These are phyloP conservation scores for Aspergillus nomiae DNA, from an alignment of 2,329 filamentous ascomycete species.

Conservation along the genomic window DNA sequence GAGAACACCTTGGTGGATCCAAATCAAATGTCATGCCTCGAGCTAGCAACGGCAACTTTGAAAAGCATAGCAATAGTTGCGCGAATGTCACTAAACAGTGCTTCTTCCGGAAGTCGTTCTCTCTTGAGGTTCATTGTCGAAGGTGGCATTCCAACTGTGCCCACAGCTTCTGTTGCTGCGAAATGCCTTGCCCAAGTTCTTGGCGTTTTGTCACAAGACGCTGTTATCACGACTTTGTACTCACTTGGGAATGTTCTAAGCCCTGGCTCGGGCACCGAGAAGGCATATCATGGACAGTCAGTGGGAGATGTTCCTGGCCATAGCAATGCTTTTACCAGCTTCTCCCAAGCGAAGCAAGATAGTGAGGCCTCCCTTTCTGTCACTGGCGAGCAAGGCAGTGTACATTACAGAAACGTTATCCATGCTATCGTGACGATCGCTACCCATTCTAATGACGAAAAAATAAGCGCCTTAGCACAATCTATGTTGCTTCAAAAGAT, in stretches of 20 bases:
- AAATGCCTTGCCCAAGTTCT: constrained; percentile 80
- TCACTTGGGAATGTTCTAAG: constrained; percentile 95
- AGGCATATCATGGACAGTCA: constrained; percentile 37
- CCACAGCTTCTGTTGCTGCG: constrained; percentile 76
- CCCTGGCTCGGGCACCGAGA: constrained; percentile 61
- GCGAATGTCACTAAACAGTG: constrained; percentile 70
- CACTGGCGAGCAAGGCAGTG: constrained; percentile 74
- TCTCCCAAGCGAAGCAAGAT: constrained; percentile 34
- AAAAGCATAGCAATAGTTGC: constrained; percentile 82
- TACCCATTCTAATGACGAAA: constrained; percentile 76
- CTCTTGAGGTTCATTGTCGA: constrained; percentile 88
- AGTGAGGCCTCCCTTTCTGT: constrained; percentile 70
- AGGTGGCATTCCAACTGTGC: constrained; percentile 64
- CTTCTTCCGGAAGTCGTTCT: constrained; percentile 74
- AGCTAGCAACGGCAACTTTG: constrained; percentile 75
- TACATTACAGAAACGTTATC: constrained; percentile 85
- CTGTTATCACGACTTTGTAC: constrained; percentile 92
- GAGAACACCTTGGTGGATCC: constrained; percentile 78
- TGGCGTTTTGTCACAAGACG: constrained; percentile 82
- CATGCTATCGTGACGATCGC: constrained; percentile 93
- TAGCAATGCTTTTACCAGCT: constrained; percentile 50
- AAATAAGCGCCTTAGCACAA: constrained; percentile 89
- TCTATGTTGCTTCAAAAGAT: constrained; percentile 98
- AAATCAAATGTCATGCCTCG: constrained; percentile 77
- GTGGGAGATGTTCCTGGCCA: constrained; percentile 44